A percentile compares a stretch with the other conserved stretches of the same genome.
These are phyloP conservation scores for Metarhizium rileyi DNA, from an alignment of 2,329 filamentous ascomycete genomes.

Conservation along the genomic window DNA sequence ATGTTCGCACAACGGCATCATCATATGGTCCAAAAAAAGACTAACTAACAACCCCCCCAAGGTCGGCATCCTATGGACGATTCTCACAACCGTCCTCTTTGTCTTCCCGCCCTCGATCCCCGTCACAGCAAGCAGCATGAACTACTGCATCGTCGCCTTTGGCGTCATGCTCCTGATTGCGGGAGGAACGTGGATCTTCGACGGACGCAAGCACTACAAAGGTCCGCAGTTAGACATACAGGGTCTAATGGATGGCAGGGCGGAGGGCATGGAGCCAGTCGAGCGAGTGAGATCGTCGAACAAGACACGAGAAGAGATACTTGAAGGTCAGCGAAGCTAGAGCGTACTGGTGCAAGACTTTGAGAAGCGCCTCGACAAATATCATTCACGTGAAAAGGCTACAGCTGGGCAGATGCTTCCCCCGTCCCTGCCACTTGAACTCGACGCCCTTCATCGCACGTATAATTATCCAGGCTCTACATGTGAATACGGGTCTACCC, in stretches of 20 bases:
- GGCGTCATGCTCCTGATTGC: constrained; percentile 37
- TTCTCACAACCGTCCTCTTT: constrained; percentile 66
- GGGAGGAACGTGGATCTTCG: constrained; percentile 34
- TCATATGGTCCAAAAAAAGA: no score
- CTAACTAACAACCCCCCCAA: constrained; percentile 1
- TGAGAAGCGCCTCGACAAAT: no score
- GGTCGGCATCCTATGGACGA: constrained; percentile 52
- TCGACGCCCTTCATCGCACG: no score
- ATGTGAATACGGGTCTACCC: no score
- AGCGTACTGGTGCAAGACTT: no score
- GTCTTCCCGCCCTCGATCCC: constrained; percentile 61
- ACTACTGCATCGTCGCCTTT: constrained; percentile 40
- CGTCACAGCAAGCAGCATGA: constrained; percentile 60
- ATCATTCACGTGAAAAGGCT: no score
- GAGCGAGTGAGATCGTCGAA: background rate
- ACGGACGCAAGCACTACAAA: constrained; percentile 37
- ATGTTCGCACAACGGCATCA: no score
- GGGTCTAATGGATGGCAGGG: constrained; percentile 1
- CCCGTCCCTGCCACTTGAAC: no score
- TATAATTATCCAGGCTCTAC: no score
- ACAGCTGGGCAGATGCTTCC: no score
- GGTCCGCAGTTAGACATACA: constrained; percentile 21
- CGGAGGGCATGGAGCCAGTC: constrained; percentile 6
- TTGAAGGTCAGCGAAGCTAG: background rate
- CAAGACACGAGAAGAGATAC: background rate